A percentile compares a stretch with the other conserved stretches of the same genome.
Conservation (phyloP, 192 early-diverging fungal genomes). For the Chytriomyces sp. region DNA sequence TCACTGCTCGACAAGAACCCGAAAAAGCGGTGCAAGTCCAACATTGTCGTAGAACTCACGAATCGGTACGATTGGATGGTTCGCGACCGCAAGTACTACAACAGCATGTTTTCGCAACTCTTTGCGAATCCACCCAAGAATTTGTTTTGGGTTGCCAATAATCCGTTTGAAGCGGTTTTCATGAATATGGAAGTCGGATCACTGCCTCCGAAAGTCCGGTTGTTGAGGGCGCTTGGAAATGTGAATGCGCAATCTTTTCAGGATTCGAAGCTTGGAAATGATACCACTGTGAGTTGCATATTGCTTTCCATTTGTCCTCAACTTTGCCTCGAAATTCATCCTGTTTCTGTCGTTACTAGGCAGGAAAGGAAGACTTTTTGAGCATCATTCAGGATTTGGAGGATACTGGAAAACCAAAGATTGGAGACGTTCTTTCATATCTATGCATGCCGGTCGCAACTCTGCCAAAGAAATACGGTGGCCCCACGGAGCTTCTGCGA, state of each 20-base stretch:
- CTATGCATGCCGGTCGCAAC: conserved; percentile 22
- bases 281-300: neutral
- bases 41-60: conserved; percentile 18
- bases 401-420: conserved; percentile 2
- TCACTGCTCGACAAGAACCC: neutral
- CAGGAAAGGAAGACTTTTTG: neutral
- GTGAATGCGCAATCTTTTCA: neutral
- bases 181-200: conserved; percentile 4
- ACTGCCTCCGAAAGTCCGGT: neutral
- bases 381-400: neutral
- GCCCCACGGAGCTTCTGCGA: conserved; percentile 15
- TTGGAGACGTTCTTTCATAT: conserved; percentile 14
- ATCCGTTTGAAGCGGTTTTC: conserved; percentile 7
- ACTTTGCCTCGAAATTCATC: neutral
- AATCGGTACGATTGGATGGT: conserved; percentile 25
- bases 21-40: conserved; percentile 1
- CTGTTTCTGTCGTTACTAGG: neutral
- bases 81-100: neutral
- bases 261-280: neutral
- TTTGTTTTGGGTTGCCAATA: conserved; percentile 15
- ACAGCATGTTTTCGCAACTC: neutral
- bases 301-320: neutral
- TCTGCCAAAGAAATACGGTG: conserved; percentile 31
- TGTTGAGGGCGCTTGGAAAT: conserved; percentile 7
- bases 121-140: neutral